Evolutionary conservation across 169 alveolate genomes (phyloP).

Genomic region (Cryptosporidium felis): DNA sequence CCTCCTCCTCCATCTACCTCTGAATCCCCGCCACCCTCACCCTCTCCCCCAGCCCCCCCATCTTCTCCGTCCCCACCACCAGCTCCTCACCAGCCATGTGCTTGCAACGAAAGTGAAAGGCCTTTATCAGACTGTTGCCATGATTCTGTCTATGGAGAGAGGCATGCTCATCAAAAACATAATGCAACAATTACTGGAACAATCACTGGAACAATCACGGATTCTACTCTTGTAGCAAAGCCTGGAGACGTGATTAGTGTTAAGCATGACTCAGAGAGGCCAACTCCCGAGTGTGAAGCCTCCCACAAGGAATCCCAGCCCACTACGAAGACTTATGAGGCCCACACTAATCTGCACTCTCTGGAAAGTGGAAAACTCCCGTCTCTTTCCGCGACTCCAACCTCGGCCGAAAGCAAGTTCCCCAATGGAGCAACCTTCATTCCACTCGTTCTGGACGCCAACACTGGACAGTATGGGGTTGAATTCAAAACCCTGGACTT

Average conservation of each 20-base stretch:
- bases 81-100: background rate
- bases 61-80: slow-evolving; percentile 16
- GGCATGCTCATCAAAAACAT: background rate
- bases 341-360: background rate
- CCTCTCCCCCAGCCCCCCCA: background rate
- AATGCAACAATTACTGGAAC: slow-evolving; percentile 37
- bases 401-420: slow-evolving; percentile 1
- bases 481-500: slow-evolving; percentile 55
- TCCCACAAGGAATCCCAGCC: background rate
- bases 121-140: slow-evolving; percentile 41
- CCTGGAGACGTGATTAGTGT: slow-evolving; percentile 47
- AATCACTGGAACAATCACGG: slow-evolving; percentile 57
- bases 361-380: slow-evolving; percentile 9
- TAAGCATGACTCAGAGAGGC: slow-evolving; percentile 26
- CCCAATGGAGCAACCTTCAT: slow-evolving; percentile 62
- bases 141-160: slow-evolving; percentile 37
- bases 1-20: background rate
- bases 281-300: slow-evolving; percentile 5
- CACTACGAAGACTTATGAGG: slow-evolving; percentile 4
- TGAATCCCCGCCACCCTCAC: slow-evolving; percentile 26
- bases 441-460: slow-evolving; percentile 60
- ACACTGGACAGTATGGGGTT: slow-evolving; percentile 63
- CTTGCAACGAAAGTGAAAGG: background rate
- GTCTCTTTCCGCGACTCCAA: background rate
- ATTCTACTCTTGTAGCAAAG: slow-evolving; percentile 16